Percentiles rank a stretch among this genome's conserved stretches.
These are phyloP conservation scores for Ambrosia hybrid DNA, from an alignment of 140 eudicot genomes.

Conservation along the genomic window DNA sequence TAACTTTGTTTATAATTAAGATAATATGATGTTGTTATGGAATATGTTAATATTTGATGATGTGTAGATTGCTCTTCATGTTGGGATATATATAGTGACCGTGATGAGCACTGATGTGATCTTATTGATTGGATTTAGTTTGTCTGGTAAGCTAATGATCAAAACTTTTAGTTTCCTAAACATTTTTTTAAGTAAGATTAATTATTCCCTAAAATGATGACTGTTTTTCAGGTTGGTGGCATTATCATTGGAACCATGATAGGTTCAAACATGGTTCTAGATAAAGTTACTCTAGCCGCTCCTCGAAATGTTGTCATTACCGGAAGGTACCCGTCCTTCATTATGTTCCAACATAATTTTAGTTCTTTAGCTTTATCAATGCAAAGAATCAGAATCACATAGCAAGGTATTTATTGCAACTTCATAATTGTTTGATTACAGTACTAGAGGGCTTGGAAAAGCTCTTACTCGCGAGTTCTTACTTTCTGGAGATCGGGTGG, in stretches of 20 bases:
- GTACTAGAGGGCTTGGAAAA: conserved; percentile 96
- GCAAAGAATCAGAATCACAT: not conserved
- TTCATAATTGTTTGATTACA: conserved; percentile 31
- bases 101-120: conserved; percentile 96
- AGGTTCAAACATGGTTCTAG: conserved; percentile 94
- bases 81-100: conserved; percentile 90
- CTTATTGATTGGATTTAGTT: conserved; percentile 63
- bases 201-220: not conserved
- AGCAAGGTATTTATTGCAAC: conserved; percentile 1
- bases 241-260: conserved; percentile 92
- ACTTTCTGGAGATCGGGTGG: conserved; percentile 95
- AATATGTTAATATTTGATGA: not conserved
- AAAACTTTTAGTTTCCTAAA: not conserved
- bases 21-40: not conserved
- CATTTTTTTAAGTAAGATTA: not conserved
- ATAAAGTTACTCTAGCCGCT: conserved; percentile 91
- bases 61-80: conserved; percentile 64
- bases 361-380: not conserved
- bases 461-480: conserved; percentile 95
- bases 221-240: conserved; percentile 72
- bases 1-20: too few species aligned
- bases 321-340: conserved; percentile 61
- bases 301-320: conserved; percentile 94
- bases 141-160: conserved; percentile 59
- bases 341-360: not conserved